phyloP scores from a whole-genome alignment of 768 basidiomycete genomes.

The Mycena latifolia region DNA sequence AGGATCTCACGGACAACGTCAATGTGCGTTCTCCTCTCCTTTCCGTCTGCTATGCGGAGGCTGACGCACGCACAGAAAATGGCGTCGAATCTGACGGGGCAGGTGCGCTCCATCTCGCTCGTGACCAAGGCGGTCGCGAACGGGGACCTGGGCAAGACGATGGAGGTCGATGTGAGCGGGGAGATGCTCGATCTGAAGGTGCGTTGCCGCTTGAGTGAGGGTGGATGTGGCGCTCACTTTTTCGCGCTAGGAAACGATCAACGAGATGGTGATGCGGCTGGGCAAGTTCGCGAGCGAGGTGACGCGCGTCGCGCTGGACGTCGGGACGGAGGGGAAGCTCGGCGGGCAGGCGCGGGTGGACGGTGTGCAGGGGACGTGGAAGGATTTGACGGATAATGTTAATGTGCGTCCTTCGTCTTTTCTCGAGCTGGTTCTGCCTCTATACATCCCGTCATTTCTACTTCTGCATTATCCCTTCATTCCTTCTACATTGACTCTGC shows the following conservation, averaged over 20 bases:
- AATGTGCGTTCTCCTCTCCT: conserved; percentile 38
- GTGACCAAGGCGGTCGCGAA: conserved; percentile 37
- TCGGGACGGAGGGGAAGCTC: conserved; percentile 34
- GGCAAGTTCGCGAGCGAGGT: conserved; percentile 33
- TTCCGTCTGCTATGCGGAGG: not conserved
- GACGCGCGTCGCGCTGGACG: conserved; percentile 35
- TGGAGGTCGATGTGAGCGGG: conserved; percentile 35
- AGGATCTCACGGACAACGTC: conserved; percentile 83
- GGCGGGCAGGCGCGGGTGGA: conserved; percentile 35
- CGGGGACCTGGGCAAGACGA: conserved; percentile 30
- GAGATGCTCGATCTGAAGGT: conserved; percentile 35
- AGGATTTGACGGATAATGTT: conserved; percentile 36
- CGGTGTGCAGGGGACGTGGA: conserved; percentile 36
- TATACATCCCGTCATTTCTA: too few relatives aligned
- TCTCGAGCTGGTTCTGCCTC: too few relatives aligned
- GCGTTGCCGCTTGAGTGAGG: conserved; percentile 62
- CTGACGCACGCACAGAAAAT: conserved; percentile 74
- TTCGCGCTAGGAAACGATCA: conserved; percentile 55
- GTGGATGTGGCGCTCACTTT: conserved; percentile 62
- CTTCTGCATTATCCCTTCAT: too few relatives aligned
- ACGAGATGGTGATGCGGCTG: conserved; percentile 32
- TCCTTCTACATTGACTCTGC: too few relatives aligned
- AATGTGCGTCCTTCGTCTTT: conserved; percentile 17
- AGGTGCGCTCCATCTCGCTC: conserved; percentile 33
- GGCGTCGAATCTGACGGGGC: conserved; percentile 59